Evolutionary conservation across 805 yeast species (phyloP), one percentile per base, ranked within the genome.

Genomic region (Nakazawaea molendinolei): DNA sequence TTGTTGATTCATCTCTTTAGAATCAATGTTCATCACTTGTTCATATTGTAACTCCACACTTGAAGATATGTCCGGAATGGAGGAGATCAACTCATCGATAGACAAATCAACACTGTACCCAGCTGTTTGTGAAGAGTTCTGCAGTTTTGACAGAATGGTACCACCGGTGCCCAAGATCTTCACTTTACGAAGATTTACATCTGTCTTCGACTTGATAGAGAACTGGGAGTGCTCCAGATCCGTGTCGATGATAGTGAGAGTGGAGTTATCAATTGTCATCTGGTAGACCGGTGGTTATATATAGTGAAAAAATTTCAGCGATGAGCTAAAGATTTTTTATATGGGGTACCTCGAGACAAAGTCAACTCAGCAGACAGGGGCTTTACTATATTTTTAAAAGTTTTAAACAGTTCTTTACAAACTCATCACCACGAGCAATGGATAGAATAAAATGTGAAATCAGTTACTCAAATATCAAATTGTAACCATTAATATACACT

Each of bases 11-110:
- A 77, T 63, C 40, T 74, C 76, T 41, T 73, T 74, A 3, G 83
- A 76, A 44, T 76, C 84, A 13, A 76, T 56, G 46, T 78, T 78
- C 44, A 74, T 66, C 28, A 78, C 61, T 47, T 78, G 84, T 53
- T 76, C 82, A 50, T 74, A 77, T 44, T 71, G 74, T 40, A 77
- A 60, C 41, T 67, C 70, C 47, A 82, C 76, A 5, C 73, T 63
- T 8, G 56, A 50, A 0, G 74, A 61, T 24, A 77, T 61, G 44
- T 74, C 79, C 3, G 84, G 84, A 32, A 77, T 73, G 9, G 71
- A 59, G 13, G 60, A 59, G 30, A 76, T 53, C 46, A 74, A 53
- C 38, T 74, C 77, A 42, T 73, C 74, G 28, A 64, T 60, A 7
- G 74, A 66, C 39, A 72, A 55, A 36, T 71, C 77, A 4, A 73